Evolutionary conservation across 495 filamentous ascomycete genomes (phyloP).

Genomic region (Tuber indicum): DNA sequence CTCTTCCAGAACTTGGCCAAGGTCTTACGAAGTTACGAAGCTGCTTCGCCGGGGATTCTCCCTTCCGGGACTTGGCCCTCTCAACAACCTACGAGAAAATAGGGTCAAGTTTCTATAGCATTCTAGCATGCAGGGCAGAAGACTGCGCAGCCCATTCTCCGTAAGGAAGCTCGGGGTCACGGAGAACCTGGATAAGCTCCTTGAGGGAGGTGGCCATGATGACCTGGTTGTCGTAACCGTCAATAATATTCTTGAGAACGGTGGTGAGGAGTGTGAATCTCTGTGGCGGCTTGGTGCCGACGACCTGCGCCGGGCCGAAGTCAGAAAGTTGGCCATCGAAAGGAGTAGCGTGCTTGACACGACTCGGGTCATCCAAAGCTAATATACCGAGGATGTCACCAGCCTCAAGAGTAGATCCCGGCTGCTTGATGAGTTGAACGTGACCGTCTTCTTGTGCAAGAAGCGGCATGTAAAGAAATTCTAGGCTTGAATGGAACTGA

Average conservation of each 20-base stretch:
- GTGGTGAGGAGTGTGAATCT: slow-evolving; percentile 67
- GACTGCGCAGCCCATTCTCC: slow-evolving; percentile 94
- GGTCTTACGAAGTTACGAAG: slow-evolving; percentile 76
- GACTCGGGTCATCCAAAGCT: slow-evolving; percentile 87
- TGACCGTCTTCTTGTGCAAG: slow-evolving; percentile 91
- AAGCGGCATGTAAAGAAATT: slow-evolving; percentile 99
- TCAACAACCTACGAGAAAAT: slow-evolving; percentile 78
- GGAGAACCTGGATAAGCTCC: slow-evolving; percentile 81
- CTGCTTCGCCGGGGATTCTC: slow-evolving; percentile 88
- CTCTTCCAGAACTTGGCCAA: slow-evolving; percentile 84
- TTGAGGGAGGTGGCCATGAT: slow-evolving; percentile 85
- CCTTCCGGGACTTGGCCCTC: slow-evolving; percentile 62
- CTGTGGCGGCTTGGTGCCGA: slow-evolving; percentile 89
- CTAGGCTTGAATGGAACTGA: no score
- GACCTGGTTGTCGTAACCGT: slow-evolving; percentile 93
- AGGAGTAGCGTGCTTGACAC: slow-evolving; percentile 92
- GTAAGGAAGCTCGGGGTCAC: slow-evolving; percentile 84
- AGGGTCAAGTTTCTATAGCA: slow-evolving; percentile 85
- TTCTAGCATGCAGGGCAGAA: slow-evolving; percentile 87
- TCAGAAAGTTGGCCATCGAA: slow-evolving; percentile 88
- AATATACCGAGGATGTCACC: slow-evolving; percentile 98
- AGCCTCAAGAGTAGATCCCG: slow-evolving; percentile 92
- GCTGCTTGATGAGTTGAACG: slow-evolving; percentile 98
- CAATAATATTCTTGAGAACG: slow-evolving; percentile 80
- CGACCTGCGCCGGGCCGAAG: slow-evolving; percentile 73